These are phyloP conservation scores for Scheffersomyces illinoinensis DNA, from an alignment of 1,139 yeast species.

Conservation along the genomic window DNA sequence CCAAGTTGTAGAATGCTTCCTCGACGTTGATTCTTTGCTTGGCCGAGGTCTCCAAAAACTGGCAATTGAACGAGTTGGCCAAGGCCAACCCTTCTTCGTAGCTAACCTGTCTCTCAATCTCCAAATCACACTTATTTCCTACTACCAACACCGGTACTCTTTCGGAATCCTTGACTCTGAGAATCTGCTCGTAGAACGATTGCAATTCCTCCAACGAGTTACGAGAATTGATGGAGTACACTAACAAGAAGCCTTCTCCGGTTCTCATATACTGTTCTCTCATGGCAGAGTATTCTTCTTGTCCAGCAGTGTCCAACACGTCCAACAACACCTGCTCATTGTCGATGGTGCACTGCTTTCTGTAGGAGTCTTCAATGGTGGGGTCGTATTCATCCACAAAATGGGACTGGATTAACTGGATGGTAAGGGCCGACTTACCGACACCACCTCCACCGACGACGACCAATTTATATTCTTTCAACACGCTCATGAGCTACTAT, in stretches of 20 bases:
- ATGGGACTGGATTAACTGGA: constrained; percentile 85
- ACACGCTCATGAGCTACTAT: constrained; percentile 13
- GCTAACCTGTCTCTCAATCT: constrained; percentile 76
- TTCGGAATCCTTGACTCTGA: constrained; percentile 79
- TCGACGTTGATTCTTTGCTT: constrained; percentile 93
- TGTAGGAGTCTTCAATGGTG: constrained; percentile 82
- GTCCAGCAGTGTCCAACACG: constrained; percentile 96
- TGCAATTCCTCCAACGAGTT: constrained; percentile 78
- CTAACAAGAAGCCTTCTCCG: constrained; percentile 87
- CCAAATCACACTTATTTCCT: constrained; percentile 78
- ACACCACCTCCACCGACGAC: constrained; percentile 99
- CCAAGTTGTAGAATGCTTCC: constrained; percentile 81
- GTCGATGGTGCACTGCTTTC: constrained; percentile 57
- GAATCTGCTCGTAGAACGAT: constrained; percentile 79
- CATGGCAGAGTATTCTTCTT: constrained; percentile 96
- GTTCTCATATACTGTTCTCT: constrained; percentile 93
- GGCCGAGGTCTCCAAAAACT: constrained; percentile 91
- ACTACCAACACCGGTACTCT: constrained; percentile 72
- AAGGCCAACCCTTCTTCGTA: constrained; percentile 80
- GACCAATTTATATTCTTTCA: constrained; percentile 79
- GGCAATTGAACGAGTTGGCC: constrained; percentile 73
- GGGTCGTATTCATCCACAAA: constrained; percentile 97
- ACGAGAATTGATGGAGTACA: constrained; percentile 79
- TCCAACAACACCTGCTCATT: constrained; percentile 56
- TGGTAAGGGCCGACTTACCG: constrained; percentile 94